Percentiles rank a stretch among this genome's conserved stretches.
These are phyloP conservation scores for Phycomyces blakesleeanus DNA, from an alignment of 192 early-diverging fungal genomes.

Conservation along the genomic window DNA sequence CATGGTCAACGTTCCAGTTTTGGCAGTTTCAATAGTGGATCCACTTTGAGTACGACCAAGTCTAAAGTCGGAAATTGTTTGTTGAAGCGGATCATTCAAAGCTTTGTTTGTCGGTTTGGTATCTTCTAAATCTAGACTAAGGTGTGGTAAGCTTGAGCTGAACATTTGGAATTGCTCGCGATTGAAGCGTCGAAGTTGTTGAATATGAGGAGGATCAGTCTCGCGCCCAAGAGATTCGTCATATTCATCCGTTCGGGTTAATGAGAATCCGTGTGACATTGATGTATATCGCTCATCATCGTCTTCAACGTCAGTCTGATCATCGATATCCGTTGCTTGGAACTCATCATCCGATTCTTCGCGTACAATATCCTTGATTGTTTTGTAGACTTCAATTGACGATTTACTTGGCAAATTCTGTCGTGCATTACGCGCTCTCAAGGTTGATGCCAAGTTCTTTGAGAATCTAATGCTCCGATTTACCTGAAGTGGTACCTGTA, in stretches of 20 bases:
- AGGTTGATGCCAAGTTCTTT: background rate
- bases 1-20: background rate
- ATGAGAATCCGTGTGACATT: slow-evolving; percentile 35
- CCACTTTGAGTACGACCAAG: background rate
- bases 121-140: slow-evolving; percentile 21
- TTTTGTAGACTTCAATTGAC: slow-evolving; percentile 49
- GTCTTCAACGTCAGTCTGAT: slow-evolving; percentile 30
- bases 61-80: background rate
- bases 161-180: slow-evolving; percentile 16
- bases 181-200: slow-evolving; percentile 15
- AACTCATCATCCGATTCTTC: slow-evolving; percentile 58
- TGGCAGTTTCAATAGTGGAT: background rate
- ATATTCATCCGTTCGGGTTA: slow-evolving; percentile 54
- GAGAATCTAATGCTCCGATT: background rate
- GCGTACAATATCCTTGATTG: slow-evolving; percentile 43
- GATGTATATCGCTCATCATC: slow-evolving; percentile 11
- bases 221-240: slow-evolving; percentile 37
- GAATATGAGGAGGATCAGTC: slow-evolving; percentile 4
- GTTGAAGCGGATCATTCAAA: background rate
- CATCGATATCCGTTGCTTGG: slow-evolving; percentile 36
- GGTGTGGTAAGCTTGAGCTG: slow-evolving; percentile 9
- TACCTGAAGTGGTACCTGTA: background rate
- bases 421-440: slow-evolving; percentile 14
- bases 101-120: background rate
- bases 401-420: slow-evolving; percentile 37